Evolutionary conservation across 2,329 filamentous ascomycete species (phyloP), one percentile per base, ranked within the genome.

Genomic region (Diaporthe sp.): DNA sequence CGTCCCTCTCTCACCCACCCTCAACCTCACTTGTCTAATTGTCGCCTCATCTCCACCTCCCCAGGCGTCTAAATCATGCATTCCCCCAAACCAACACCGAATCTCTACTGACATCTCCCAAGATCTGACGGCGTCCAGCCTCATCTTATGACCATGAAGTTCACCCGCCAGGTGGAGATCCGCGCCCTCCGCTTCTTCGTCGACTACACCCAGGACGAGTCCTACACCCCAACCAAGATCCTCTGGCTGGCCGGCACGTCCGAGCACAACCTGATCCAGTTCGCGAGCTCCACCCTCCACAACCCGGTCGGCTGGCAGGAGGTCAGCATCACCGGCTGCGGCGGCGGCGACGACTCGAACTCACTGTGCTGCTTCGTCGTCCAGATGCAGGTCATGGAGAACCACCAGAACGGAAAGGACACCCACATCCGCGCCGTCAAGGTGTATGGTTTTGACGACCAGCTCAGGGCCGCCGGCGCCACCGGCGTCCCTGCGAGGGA

Each of bases 321-420:
- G 81, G 93, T 98, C 0, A 92, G 94, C 30, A 84, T 91, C 25
- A 82, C 82, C 1, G 86, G 86, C 17, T 86, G 86, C 0, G 89
- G 89, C n/a, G 87, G 88, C 54, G 91, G 90, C 61, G 88, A 87
- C 64, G 92, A 91, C 80, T 93, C 89, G 54, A 93, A 92, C 79
- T 94, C 96, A 1, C 89, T 98, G 25, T 92, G 96, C 75, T 95
- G 94, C 22, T 98, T 96, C 85, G 91, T 98, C 40, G 89, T 99
- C 38, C 96, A 98, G 83, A 92, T 98, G 80, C 92, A 94, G 78
- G 93, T 99, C 66, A 90, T 96, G 69, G 97, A 98, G 85, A 99
- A 99, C 81, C 97, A 99, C 83, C 97, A 99, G 85, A 99, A 99
- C 82, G 97, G 97, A 77, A 99, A 99, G 83, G 97, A 99, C 82